phyloP scores from a whole-genome alignment of 345 rosid species.

The Camelina neglecta region DNA sequence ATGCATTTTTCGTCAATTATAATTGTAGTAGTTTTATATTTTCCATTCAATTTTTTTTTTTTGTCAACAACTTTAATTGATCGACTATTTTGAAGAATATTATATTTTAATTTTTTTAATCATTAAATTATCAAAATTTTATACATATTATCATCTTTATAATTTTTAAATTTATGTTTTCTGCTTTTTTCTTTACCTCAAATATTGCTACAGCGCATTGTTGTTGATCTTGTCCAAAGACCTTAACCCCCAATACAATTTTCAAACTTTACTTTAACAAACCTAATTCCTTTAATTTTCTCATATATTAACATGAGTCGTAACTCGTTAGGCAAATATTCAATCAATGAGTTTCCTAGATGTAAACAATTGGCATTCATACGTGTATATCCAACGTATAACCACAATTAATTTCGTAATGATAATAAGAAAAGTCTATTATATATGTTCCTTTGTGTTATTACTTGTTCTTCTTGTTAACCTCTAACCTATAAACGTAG shows the following conservation, averaged over 20 bases:
- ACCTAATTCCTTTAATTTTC: conserved; percentile 1
- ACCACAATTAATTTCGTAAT: background rate
- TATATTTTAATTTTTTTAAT: too few species aligned
- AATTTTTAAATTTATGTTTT: too few species aligned
- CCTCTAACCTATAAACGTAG: conserved; percentile 28
- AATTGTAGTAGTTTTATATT: too few species aligned
- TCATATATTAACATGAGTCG: background rate
- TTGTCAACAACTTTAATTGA: too few species aligned
- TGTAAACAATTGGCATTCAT: conserved; percentile 9
- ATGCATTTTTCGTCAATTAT: too few species aligned
- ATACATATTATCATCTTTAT: too few species aligned
- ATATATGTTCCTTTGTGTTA: background rate
- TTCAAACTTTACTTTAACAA: conserved; percentile 21
- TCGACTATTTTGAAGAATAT: too few species aligned
- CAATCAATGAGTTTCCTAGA: conserved; percentile 29
- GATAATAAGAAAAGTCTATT: background rate
- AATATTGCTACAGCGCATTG: too few species aligned
- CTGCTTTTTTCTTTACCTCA: too few species aligned
- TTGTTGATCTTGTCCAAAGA: background rate
- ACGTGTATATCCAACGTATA: background rate
- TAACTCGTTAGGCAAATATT: conserved; percentile 28
- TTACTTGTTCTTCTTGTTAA: conserved; percentile 39
- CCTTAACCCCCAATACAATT: background rate
- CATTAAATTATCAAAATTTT: too few species aligned
- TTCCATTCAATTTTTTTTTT: too few species aligned